Conservation (phyloP, 768 basidiomycete species). For the Boletus tomentosulus region DNA sequence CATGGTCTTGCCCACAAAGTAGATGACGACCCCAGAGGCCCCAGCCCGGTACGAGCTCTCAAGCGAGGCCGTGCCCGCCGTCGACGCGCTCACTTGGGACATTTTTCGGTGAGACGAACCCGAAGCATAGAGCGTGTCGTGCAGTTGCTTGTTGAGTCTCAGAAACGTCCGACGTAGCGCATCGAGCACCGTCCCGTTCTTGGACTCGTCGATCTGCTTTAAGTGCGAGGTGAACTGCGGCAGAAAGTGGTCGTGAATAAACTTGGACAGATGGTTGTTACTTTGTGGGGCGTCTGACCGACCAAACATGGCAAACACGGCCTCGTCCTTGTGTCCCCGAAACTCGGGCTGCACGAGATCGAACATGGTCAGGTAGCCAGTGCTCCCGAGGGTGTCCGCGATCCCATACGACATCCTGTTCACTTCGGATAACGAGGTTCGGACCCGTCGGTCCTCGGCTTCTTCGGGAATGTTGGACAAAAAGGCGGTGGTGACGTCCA, state of each 20-base stretch:
- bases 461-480: conserved; percentile 73
- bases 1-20: conserved; percentile 73
- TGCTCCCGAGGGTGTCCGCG: conserved; percentile 81
- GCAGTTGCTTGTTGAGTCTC: conserved; percentile 75
- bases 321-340: conserved; percentile 69
- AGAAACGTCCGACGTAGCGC: conserved; percentile 88
- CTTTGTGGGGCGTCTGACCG: conserved; percentile 53
- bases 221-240: conserved; percentile 59
- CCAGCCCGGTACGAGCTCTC: conserved; percentile 64
- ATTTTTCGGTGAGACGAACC: conserved; percentile 55
- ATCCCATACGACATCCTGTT: conserved; percentile 95
- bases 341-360: conserved; percentile 91
- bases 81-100: conserved; percentile 57
- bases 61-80: conserved; percentile 27
- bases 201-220: conserved; percentile 33
- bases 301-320: conserved; percentile 96
- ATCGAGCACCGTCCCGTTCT: conserved; percentile 56
- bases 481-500: conserved; percentile 82
- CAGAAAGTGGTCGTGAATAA: conserved; percentile 77
- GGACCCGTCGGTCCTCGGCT: conserved; percentile 83
- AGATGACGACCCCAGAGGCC: conserved; percentile 82
- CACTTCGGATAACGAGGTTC: conserved; percentile 85
- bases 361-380: conserved; percentile 80
- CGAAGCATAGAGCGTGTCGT: conserved; percentile 56
- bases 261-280: conserved; percentile 75